Percentiles rank a stretch among this genome's conserved stretches.
These are phyloP conservation scores for Candida patagonica DNA, from an alignment of 805 yeast species.

Conservation along the genomic window DNA sequence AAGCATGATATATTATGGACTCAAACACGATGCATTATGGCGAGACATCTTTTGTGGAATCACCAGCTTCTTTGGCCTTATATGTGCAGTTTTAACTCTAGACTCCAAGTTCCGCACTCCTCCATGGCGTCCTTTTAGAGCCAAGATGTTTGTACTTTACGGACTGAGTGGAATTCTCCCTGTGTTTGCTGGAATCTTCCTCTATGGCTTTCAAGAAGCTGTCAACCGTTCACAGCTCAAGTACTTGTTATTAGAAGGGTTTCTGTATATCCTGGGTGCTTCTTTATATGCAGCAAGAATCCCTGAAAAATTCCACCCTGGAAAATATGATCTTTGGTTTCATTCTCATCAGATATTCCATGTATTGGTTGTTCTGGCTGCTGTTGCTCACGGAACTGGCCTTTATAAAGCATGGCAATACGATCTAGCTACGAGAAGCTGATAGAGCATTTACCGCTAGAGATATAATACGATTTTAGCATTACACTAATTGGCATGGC, in stretches of 20 bases:
- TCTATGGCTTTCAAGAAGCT: conserved; percentile 44
- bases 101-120: conserved; percentile 58
- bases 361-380: conserved; percentile 64
- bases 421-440: no score
- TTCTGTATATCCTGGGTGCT: conserved; percentile 73
- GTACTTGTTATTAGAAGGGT: conserved; percentile 64
- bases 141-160: conserved; percentile 67
- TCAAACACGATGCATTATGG: conserved; percentile 29
- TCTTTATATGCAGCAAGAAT: conserved; percentile 63
- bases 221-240: conserved; percentile 42
- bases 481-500: no score
- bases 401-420: conserved; percentile 50
- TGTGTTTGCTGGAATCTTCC: conserved; percentile 40
- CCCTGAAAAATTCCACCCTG: conserved; percentile 65
- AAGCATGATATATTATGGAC: conserved; percentile 39
- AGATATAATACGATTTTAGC: no score
- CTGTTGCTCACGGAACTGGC: conserved; percentile 62
- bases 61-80: conserved; percentile 46
- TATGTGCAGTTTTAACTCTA: conserved; percentile 57
- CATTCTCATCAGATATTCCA: conserved; percentile 85
- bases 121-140: conserved; percentile 67
- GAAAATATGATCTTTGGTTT: conserved; percentile 59
- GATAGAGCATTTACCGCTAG: no score
- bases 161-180: conserved; percentile 76
- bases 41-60: conserved; percentile 23